Base-by-base conservation (phyloP, 2,329 filamentous ascomycete species). In the Hymenoscyphus albidus region DNA sequence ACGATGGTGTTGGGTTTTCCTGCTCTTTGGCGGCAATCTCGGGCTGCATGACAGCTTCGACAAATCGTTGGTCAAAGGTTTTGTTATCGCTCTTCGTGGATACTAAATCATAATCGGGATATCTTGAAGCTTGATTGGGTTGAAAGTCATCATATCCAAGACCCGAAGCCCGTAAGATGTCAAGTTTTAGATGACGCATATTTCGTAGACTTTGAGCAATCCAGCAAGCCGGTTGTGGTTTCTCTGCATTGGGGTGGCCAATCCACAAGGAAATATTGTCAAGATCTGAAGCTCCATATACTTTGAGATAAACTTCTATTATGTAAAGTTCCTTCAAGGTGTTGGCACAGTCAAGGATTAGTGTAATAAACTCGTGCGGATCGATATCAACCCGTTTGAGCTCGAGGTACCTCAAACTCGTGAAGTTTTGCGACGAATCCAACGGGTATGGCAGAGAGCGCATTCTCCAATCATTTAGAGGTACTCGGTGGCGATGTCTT, bases 131-230 rank as follows among this genome's bases (percentile, higher is more conserved):
- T 35, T 59, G 57, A 18, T 68, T 60, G 1, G 70, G 67, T 32
- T 70, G 65, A 56, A 70, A 74, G 58, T 74, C 73, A 67, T 75
- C 73, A 60, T 76, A 76, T 62, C 73, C 73, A n/a, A 76, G 65
- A 9, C 70, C 70, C 0, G 72, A 75, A 10, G 70, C 74, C 60
- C 73, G 60, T 6, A 76, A 62, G 22, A 76, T 63, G 14, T 69
- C 64, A 9, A 76, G 62, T 10, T 71, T 67, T 18, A 76, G 64
- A 10, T 59, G 66, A 39, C 67, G 56, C 48, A 73, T 71, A 7
- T 70, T 64, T 5, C 70, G 67, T 12, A 76, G 48, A 12, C 70
- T 68, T 39, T 72, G 67, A 16, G 74, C 74, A 27, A 76, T 38
- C 74, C 74, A 75, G 38, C 56, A 66, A 39, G 58, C 64, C 22